Base-by-base conservation (phyloP, 2,329 filamentous ascomycete species). In the Paecilomyces dactylethromorphus region DNA sequence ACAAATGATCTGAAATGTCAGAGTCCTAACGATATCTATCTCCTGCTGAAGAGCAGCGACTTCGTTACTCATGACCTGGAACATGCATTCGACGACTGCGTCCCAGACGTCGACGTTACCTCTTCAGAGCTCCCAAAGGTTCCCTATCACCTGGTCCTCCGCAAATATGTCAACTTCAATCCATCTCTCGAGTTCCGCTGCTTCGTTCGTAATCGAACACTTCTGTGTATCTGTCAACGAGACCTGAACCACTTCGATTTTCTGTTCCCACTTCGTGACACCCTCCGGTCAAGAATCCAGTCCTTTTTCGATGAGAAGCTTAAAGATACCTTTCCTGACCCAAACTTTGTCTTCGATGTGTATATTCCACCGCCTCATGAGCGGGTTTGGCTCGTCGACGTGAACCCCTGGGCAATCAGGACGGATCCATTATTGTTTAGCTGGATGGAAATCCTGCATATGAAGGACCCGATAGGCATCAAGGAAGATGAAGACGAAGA, bases 21-120 rank as follows among this genome's bases (percentile, higher is more conserved):
- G 3, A 87, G 86, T 0, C 86, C 94, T 2, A 95, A 94, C 71
- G 94, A 99, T 69, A 85, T 99, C 52, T 99, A 97, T 70, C 82
- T 97, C 15, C 83, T 99, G 0, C 82, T 99, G 13, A 99, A 99
- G 78, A 92, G 89, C 68, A 96, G 92, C 26, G 92, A 92, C 68
- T 97, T 99, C 69, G 82, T 97, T 60, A 96, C 90, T 3, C 92
- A 97, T 73, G 94, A 99, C 71, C 81, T 99, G 6, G 90, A 95
- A 69, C 91, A 97, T 71, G 91, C 92, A 1, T 97, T 97, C 65
- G 91, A 96, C 64, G 92, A 88, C 65, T 89, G 83, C 63, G 69
- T 77, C 1, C 74, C 80, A 11, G 71, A 79, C 52, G 62, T 72
- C 74, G 69, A 80, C 3, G 56, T 53, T 3, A 24, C 61, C 13